Base-by-base conservation (phyloP, 768 basidiomycete species). In the Obba rivulosa region DNA sequence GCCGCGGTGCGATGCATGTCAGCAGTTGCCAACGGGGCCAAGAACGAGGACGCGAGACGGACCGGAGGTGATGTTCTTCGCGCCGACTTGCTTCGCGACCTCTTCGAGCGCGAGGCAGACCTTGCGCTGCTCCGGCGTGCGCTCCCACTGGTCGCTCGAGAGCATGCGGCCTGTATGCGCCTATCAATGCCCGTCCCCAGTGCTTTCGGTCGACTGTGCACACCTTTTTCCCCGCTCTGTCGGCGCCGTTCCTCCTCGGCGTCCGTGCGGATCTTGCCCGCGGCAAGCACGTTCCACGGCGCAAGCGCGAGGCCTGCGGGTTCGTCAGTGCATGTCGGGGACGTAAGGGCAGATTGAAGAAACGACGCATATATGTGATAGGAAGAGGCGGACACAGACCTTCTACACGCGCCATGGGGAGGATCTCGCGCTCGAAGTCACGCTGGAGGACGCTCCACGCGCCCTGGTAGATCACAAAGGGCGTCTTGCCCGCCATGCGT, bases 81-180 rank as follows among this genome's bases (percentile, higher is more conserved):
- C 69, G 0, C 78, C 78, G 5, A 79, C 64, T 52, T 80, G 72
- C 13, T 55, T 55, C 1, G 78, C 78, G 10, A 82, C 72, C 48
- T 75, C 70, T 55, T 77, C 77, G 20, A 80, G 63, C 0, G 69
- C 78, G 2, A 60, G 55, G 45, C 69, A 69, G 13, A 78, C 62
- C 24, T 65, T 65, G 41, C 54, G 65, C 55, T 81, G 74, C 14
- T 65, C 53, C 36, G 75, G 74, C 31, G 48, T 76, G 4, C 78
- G 72, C 56, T 73, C 62, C 79, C 79, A 80, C 22, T 69, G 48
- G 0, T 51, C 44, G 8, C 57, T 49, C 4, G 57, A 47, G 0
- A 66, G 25, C 7, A 35, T 60, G 1, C 75, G 73, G 0, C 74
- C 74, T 1, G 64, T 61, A 42, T 13, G 18, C 62, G 18, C 7